Evolutionary conservation across 2,329 filamentous ascomycete genomes (phyloP).

Genomic region (Curvularia hawaiiensis): DNA sequence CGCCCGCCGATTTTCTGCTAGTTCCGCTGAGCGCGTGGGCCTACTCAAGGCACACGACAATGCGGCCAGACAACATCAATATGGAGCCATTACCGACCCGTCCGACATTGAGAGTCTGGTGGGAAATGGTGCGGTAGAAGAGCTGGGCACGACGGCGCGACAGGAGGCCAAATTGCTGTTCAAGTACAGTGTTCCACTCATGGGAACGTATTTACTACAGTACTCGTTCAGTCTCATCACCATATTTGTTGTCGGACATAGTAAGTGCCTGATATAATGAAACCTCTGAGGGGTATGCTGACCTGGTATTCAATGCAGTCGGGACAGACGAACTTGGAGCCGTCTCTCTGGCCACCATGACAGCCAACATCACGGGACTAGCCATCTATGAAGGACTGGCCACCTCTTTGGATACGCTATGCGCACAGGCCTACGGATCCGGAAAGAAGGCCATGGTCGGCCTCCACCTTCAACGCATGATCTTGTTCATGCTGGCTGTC

Average conservation of each 20-base stretch:
- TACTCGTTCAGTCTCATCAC: conserved; percentile 60
- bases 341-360: conserved; percentile 58
- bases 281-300: background rate
- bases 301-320: conserved; percentile 26
- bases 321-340: conserved; percentile 60
- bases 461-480: conserved; percentile 59
- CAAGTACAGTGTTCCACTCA: conserved; percentile 56
- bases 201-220: conserved; percentile 60
- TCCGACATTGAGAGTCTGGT: conserved; percentile 37
- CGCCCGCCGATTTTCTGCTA: conserved; percentile 39
- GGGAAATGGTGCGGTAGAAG: conserved; percentile 27
- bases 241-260: conserved; percentile 58
- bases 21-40: conserved; percentile 33
- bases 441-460: conserved; percentile 57
- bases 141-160: conserved; percentile 29
- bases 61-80: conserved; percentile 28
- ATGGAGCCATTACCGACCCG: conserved; percentile 35
- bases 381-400: conserved; percentile 59
- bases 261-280: background rate
- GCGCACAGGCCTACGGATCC: conserved; percentile 59
- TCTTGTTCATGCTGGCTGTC: conserved; percentile 55
- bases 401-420: conserved; percentile 58
- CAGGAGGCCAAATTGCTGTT: conserved; percentile 44
- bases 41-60: conserved; percentile 31
- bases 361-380: conserved; percentile 60